phyloP scores from a whole-genome alignment of 345 rosid species.

The Gossypium sturtianum region DNA sequence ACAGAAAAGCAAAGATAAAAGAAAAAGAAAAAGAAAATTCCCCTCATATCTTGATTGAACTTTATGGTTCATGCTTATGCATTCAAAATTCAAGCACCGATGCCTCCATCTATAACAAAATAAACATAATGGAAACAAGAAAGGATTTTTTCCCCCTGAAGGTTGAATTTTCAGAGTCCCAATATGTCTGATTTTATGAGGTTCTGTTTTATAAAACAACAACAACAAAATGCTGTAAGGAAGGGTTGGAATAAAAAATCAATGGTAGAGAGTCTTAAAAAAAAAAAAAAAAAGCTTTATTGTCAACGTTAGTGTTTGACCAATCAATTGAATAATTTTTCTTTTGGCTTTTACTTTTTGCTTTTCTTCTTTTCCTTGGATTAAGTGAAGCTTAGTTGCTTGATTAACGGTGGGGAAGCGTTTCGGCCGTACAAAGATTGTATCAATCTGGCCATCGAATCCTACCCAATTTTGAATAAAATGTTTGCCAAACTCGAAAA shows the following conservation, averaged over 20 bases:
- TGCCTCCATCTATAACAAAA: neutral
- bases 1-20: neutral
- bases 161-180: neutral
- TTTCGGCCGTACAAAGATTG: neutral
- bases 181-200: too few species aligned
- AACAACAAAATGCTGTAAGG: neutral
- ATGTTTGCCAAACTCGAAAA: neutral
- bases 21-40: conserved; percentile 9
- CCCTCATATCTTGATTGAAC: neutral
- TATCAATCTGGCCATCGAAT: neutral
- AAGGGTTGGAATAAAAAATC: neutral
- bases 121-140: neutral
- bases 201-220: too few species aligned
- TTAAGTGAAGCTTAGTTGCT: conserved; percentile 1
- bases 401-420: conserved; percentile 5
- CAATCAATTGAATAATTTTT: neutral
- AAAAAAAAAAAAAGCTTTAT: neutral
- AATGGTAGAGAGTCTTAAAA: neutral
- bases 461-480: neutral
- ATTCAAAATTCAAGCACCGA: neutral
- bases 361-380: neutral
- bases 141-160: neutral
- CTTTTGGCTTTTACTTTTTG: neutral
- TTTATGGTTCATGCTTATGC: neutral
- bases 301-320: neutral